phyloP scores from a whole-genome alignment of 805 yeast species.

The Wickerhamomyces hampshirensis region DNA sequence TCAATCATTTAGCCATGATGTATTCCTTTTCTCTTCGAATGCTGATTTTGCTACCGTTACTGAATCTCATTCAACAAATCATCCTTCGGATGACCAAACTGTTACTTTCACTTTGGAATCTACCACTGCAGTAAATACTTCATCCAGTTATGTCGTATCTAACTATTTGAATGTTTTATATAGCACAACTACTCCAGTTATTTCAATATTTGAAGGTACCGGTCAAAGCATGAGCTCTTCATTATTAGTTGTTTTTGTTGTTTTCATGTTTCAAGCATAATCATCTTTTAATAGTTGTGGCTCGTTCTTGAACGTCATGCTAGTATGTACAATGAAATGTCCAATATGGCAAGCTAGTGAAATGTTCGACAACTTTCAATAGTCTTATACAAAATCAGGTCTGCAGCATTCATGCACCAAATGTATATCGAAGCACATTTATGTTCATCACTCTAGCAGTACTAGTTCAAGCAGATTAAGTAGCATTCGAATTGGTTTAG shows the following conservation, averaged over 20 bases:
- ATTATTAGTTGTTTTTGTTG: not conserved
- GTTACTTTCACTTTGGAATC: slow-evolving; percentile 1
- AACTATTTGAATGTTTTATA: not conserved
- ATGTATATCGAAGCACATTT: no score
- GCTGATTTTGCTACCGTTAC: not conserved
- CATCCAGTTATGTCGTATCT: slow-evolving; percentile 2
- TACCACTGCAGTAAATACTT: not conserved
- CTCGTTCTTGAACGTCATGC: no score
- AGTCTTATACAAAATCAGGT: no score
- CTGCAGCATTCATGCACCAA: no score
- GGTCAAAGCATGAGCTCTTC: slow-evolving; percentile 3
- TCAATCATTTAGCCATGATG: not conserved
- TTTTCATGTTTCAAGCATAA: slow-evolving; percentile 6
- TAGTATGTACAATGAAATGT: no score
- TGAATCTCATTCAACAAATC: not conserved
- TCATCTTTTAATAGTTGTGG: no score
- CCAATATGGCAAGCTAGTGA: no score
- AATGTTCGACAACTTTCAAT: no score
- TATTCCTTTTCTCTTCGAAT: not conserved
- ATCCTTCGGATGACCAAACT: not conserved
- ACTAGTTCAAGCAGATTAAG: no score
- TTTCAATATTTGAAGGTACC: slow-evolving; percentile 8
- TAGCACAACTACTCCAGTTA: slow-evolving; percentile 1
- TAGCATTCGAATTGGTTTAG: no score
- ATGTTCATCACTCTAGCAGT: no score